Percentiles rank a stretch among this genome's conserved stretches.
Evolutionary conservation across 2,329 filamentous ascomycete genomes (phyloP).

Genomic region (Aspergillus neotritici): DNA sequence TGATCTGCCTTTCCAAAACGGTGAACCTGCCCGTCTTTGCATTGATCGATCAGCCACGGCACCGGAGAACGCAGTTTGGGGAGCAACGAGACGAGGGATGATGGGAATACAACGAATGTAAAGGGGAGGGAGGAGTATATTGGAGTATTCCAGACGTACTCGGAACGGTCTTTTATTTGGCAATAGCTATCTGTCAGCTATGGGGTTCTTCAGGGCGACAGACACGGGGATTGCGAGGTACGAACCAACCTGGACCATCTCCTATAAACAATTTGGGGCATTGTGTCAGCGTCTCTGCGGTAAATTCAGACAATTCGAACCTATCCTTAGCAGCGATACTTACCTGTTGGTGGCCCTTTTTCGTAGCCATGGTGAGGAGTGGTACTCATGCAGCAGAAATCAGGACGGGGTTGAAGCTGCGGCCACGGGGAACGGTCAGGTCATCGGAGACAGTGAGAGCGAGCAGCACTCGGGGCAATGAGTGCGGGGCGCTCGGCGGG

Average conservation of each 20-base stretch:
- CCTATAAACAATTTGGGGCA: slow-evolving; percentile 47
- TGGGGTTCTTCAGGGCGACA: slow-evolving; percentile 7
- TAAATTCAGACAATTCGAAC: not conserved
- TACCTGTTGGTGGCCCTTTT: slow-evolving; percentile 66
- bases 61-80: not conserved
- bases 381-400: slow-evolving; percentile 10
- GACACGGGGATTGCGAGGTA: slow-evolving; percentile 32
- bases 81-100: not conserved
- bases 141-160: slow-evolving; percentile 24
- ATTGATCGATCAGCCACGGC: no score
- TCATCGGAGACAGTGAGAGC: slow-evolving; percentile 8
- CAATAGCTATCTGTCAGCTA: slow-evolving; percentile 18
- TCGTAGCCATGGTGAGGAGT: slow-evolving; percentile 30
- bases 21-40: slow-evolving; percentile 67
- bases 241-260: slow-evolving; percentile 99
- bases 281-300: slow-evolving; percentile 10
- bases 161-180: slow-evolving; percentile 32
- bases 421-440: slow-evolving; percentile 17
- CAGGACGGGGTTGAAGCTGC: slow-evolving; percentile 10
- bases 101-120: slow-evolving; percentile 7
- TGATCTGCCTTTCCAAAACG: slow-evolving; percentile 71
- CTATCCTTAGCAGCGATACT: slow-evolving; percentile 17
- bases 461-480: not conserved
- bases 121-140: no score
- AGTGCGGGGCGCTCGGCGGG: slow-evolving; percentile 11